Percentiles rank a stretch among this genome's conserved stretches.
Conservation (phyloP, 306 rosid species). For the Glycyrrhiza uralensis region DNA sequence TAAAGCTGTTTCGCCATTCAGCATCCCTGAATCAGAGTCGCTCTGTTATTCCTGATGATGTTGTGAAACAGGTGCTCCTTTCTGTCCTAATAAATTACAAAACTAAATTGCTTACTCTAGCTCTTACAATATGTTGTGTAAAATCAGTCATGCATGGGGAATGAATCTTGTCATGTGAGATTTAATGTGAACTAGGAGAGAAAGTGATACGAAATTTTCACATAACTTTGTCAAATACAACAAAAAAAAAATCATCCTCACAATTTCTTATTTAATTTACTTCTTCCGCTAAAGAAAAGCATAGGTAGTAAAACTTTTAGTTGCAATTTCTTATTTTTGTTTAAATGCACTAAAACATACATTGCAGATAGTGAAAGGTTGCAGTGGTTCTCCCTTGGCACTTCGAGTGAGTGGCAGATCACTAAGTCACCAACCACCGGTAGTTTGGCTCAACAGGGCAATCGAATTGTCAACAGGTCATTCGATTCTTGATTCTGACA, state of each 20-base stretch:
- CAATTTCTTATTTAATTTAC: no score
- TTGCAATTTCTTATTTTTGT: not conserved
- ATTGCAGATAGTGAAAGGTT: conserved; percentile 53
- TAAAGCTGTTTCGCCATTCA: conserved; percentile 36
- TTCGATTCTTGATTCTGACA: conserved; percentile 28
- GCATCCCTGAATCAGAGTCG: conserved; percentile 33
- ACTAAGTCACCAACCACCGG: conserved; percentile 18
- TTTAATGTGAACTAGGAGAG: no score
- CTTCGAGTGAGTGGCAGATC: conserved; percentile 46
- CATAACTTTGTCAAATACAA: no score
- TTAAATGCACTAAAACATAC: no score
- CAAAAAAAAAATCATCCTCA: no score
- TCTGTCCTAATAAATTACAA: not conserved
- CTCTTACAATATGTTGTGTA: not conserved
- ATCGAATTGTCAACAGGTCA: conserved; percentile 26
- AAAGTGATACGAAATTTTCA: no score
- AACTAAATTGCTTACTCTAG: not conserved
- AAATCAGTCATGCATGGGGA: not conserved
- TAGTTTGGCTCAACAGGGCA: conserved; percentile 37
- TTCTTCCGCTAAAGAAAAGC: no score
- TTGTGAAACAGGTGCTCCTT: conserved; percentile 47
- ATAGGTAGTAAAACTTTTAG: no score
- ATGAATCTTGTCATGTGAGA: not conserved
- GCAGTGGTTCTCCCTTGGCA: conserved; percentile 56
- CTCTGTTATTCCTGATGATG: conserved; percentile 27